A percentile compares a stretch with the other conserved stretches of the same genome.
phyloP scores from a whole-genome alignment of 139 green algal species.

The Deuterostichococcus epilithicus region DNA sequence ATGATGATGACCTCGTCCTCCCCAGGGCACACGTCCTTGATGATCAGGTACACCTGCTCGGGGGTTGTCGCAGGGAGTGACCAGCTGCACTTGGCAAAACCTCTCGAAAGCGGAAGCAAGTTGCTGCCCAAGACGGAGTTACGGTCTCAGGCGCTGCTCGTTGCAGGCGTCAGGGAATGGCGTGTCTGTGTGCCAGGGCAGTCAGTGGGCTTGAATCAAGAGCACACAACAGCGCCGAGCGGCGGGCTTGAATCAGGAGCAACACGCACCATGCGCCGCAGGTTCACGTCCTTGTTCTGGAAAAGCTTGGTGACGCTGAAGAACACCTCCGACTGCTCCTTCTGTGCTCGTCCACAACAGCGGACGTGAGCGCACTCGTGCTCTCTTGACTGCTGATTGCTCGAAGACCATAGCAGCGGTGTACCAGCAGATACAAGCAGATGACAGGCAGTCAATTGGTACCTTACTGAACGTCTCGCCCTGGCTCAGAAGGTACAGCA shows the following conservation, averaged over 20 bases:
- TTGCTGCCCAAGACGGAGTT: too few species aligned
- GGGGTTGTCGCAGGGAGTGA: too few species aligned
- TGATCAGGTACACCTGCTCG: slow-evolving; percentile 85
- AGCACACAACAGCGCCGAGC: too few species aligned
- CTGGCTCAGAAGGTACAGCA: slow-evolving; percentile 97
- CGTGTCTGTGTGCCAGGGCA: too few species aligned
- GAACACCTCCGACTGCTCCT: slow-evolving; percentile 96
- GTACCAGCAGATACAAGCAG: not conserved
- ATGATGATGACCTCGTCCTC: slow-evolving; percentile 96
- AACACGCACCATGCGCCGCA: slow-evolving; percentile 84
- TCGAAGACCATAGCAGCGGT: too few species aligned
- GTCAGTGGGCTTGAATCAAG: too few species aligned
- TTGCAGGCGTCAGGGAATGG: too few species aligned
- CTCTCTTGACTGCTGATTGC: not conserved
- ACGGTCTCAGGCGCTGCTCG: too few species aligned
- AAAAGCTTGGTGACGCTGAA: slow-evolving; percentile 99
- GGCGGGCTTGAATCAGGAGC: too few species aligned
- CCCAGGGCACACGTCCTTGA: slow-evolving; percentile 93
- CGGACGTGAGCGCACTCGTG: not conserved
- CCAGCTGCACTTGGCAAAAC: too few species aligned
- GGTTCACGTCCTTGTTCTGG: slow-evolving; percentile 90
- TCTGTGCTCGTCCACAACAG: slow-evolving; percentile 58
- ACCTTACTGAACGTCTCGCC: slow-evolving; percentile 98
- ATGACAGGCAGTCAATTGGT: not conserved
- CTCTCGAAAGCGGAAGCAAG: too few species aligned